Conservation (phyloP, 2,329 filamentous ascomycete genomes). For the Beauveria varroae region DNA sequence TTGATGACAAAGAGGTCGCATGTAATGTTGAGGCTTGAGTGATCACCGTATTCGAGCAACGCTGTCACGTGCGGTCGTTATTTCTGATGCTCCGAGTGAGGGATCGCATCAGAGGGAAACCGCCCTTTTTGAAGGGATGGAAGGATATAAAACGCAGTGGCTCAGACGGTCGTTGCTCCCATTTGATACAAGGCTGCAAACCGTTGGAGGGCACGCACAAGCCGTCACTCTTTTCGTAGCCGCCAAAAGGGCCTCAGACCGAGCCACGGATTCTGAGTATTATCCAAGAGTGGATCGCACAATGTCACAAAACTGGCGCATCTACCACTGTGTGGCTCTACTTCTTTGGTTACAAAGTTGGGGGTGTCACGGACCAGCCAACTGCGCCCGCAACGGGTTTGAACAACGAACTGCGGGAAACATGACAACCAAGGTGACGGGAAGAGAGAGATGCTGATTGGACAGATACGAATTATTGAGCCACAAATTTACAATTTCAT, state of each 20-base stretch:
- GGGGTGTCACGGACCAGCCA: slow-evolving; percentile 11
- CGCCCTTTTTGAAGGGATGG: not conserved
- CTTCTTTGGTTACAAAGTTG: slow-evolving; percentile 2
- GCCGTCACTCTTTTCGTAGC: not conserved
- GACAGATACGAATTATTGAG: not conserved
- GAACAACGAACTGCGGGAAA: slow-evolving; percentile 7
- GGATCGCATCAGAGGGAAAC: not conserved
- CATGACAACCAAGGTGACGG: not conserved
- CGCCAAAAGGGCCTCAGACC: not conserved
- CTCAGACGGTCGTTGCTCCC: not conserved
- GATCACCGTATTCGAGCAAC: not conserved
- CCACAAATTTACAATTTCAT: slow-evolving; percentile 4
- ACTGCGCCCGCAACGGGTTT: slow-evolving; percentile 9
- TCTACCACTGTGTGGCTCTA: slow-evolving; percentile 4
- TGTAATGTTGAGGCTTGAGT: not conserved
- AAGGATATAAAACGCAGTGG: not conserved
- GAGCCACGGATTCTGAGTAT: not conserved
- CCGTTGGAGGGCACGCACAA: slow-evolving; percentile 4
- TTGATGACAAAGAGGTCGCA: not conserved
- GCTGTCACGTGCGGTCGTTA: not conserved
- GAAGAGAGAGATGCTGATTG: slow-evolving; percentile 2
- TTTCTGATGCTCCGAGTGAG: not conserved
- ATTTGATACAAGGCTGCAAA: slow-evolving; percentile 1
- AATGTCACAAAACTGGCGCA: slow-evolving; percentile 3
- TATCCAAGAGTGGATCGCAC: not conserved